Evolutionary conservation across 768 basidiomycete species (phyloP).

Genomic region (Candolleomyces eurysporus): DNA sequence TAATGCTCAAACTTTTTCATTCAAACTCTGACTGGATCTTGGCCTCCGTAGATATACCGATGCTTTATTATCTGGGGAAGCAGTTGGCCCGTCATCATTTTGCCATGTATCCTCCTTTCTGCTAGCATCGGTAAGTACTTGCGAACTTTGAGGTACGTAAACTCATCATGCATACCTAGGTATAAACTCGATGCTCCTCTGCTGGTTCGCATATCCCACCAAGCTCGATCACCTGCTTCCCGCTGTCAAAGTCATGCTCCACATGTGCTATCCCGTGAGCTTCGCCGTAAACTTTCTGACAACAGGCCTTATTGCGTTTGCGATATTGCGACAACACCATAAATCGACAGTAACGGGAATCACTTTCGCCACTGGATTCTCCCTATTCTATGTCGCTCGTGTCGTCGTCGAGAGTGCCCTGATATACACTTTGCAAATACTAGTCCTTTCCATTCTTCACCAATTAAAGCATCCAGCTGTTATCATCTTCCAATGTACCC

Average conservation of each 20-base stretch:
- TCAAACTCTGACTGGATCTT: too few relatives aligned
- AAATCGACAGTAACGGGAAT: constrained; percentile 18
- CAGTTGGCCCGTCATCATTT: constrained; percentile 15
- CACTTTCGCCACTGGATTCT: not conserved
- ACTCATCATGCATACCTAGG: constrained; percentile 10
- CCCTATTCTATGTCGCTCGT: constrained; percentile 19
- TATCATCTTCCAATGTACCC: not conserved
- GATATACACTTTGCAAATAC: constrained; percentile 26
- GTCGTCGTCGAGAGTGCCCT: constrained; percentile 29
- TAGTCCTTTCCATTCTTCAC: constrained; percentile 25
- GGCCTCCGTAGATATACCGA: constrained; percentile 20
- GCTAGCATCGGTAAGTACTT: constrained; percentile 16
- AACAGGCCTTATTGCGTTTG: constrained; percentile 24
- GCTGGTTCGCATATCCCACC: constrained; percentile 21
- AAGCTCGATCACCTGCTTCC: constrained; percentile 1
- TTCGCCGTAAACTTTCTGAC: constrained; percentile 25
- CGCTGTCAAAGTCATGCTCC: constrained; percentile 18
- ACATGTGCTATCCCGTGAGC: constrained; percentile 13
- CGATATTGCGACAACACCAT: constrained; percentile 23
- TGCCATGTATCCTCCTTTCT: constrained; percentile 18
- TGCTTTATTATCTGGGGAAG: constrained; percentile 26
- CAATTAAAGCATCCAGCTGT: constrained; percentile 12
- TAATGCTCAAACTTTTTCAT: not conserved
- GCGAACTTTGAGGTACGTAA: not conserved
- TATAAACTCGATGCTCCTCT: constrained; percentile 17